Conservation (phyloP, 176 grass and related monocot species). For the Juncus effusus region DNA sequence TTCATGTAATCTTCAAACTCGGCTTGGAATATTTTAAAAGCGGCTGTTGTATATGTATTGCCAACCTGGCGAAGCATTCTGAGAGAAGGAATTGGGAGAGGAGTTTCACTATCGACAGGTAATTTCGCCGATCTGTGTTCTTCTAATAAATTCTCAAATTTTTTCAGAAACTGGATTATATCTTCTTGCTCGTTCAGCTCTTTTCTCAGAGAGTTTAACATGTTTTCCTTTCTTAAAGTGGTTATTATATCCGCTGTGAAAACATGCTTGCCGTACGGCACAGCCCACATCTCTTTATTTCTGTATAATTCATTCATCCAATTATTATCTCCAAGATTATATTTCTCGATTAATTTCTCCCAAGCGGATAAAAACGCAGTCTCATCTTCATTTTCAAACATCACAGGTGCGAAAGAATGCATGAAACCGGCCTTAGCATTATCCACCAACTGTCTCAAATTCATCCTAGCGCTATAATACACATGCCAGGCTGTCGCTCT, state of each 20-base stretch:
- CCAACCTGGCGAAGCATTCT: slow-evolving; percentile 70
- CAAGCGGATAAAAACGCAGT: slow-evolving; percentile 62
- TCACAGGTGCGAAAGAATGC: slow-evolving; percentile 62
- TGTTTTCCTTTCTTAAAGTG: slow-evolving; percentile 67
- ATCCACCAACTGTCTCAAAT: slow-evolving; percentile 63
- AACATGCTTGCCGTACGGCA: slow-evolving; percentile 51
- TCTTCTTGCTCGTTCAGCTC: slow-evolving; percentile 69
- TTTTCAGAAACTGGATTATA: slow-evolving; percentile 63
- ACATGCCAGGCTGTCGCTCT: slow-evolving; percentile 71
- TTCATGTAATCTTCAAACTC: slow-evolving; percentile 95
- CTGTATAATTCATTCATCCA: slow-evolving; percentile 53
- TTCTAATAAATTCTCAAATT: slow-evolving; percentile 61
- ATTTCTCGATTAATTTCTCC: slow-evolving; percentile 64
- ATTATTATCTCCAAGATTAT: slow-evolving; percentile 54
- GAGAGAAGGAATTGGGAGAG: slow-evolving; percentile 59
- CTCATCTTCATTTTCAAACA: slow-evolving; percentile 82
- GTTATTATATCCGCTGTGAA: slow-evolving; percentile 73
- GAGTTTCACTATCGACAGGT: slow-evolving; percentile 49
- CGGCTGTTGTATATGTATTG: slow-evolving; percentile 73
- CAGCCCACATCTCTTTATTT: slow-evolving; percentile 73
- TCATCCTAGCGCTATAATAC: slow-evolving; percentile 60
- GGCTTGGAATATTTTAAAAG: slow-evolving; percentile 70
- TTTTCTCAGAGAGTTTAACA: slow-evolving; percentile 50
- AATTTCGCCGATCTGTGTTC: slow-evolving; percentile 66
- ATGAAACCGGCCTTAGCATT: slow-evolving; percentile 61